Evolutionary conservation across 2,329 filamentous ascomycete species (phyloP).

Genomic region (Periconia digitata): DNA sequence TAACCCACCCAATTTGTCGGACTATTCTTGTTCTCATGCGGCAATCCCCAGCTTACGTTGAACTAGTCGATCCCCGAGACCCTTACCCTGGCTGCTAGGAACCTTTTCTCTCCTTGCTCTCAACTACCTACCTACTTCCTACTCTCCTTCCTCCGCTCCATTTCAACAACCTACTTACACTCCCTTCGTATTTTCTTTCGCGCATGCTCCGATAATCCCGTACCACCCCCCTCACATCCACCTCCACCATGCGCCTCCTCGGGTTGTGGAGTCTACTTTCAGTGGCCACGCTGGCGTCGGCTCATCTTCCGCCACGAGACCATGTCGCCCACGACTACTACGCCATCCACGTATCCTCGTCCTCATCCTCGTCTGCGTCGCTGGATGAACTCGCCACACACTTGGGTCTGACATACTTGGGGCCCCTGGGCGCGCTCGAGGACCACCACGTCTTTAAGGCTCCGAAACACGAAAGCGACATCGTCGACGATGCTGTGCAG

Average conservation of each 20-base stretch:
- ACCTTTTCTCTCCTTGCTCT: slow-evolving; percentile 1
- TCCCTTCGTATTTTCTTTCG: not conserved
- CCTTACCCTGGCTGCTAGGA: not conserved
- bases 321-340: slow-evolving; percentile 89
- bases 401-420: slow-evolving; percentile 79
- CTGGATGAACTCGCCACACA: slow-evolving; percentile 70
- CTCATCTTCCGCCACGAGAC: slow-evolving; percentile 60
- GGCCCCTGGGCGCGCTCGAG: slow-evolving; percentile 73
- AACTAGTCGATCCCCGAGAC: slow-evolving; percentile 4
- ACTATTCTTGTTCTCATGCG: too few relatives aligned
- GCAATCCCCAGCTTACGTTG: not conserved
- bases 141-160: not conserved
- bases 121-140: slow-evolving; percentile 1
- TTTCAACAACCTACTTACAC: slow-evolving; percentile 1
- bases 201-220: slow-evolving; percentile 5
- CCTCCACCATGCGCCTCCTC: slow-evolving; percentile 47
- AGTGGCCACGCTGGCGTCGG: slow-evolving; percentile 33
- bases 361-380: slow-evolving; percentile 65
- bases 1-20: not conserved
- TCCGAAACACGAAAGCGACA: slow-evolving; percentile 58
- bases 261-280: slow-evolving; percentile 48
- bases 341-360: slow-evolving; percentile 76
- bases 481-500: slow-evolving; percentile 54
- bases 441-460: slow-evolving; percentile 85
- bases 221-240: slow-evolving; percentile 1